Conservation (phyloP, 225 moss, liverwort and hornwort genomes). For the Climacium dendroides region DNA sequence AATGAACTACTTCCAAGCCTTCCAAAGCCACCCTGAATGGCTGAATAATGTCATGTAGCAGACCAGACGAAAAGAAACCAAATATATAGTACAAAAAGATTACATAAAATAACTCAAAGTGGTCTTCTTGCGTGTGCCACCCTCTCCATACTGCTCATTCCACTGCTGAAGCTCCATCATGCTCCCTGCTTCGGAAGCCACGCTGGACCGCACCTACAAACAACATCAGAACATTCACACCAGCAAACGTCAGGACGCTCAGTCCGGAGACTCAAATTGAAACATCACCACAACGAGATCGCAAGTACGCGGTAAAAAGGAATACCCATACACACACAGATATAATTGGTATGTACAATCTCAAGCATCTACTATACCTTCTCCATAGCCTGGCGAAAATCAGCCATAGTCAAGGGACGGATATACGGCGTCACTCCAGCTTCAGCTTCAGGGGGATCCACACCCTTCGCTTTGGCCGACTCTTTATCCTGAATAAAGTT, state of each 20-base stretch:
- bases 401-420: conserved; percentile 73
- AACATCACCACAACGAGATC: not conserved
- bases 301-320: not conserved
- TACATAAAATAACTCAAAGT: conserved; percentile 57
- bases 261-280: not conserved
- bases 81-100: not conserved
- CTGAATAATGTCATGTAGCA: not conserved
- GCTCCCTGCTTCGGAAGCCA: conserved; percentile 44
- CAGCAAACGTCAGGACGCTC: not conserved
- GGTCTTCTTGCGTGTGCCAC: conserved; percentile 44
- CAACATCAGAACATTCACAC: not conserved
- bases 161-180: conserved; percentile 61
- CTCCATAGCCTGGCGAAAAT: conserved; percentile 94
- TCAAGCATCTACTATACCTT: conserved; percentile 27
- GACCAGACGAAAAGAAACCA: not conserved
- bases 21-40: not conserved
- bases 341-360: not conserved
- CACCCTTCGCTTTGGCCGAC: conserved; percentile 54
- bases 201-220: conserved; percentile 38
- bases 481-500: conserved; percentile 45
- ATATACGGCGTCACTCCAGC: conserved; percentile 77
- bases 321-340: not conserved
- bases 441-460: conserved; percentile 52
- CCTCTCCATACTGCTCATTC: conserved; percentile 57
- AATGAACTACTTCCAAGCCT: not conserved